Conservation (phyloP, 2,329 filamentous ascomycete species). For the Trichothecium roseum region DNA sequence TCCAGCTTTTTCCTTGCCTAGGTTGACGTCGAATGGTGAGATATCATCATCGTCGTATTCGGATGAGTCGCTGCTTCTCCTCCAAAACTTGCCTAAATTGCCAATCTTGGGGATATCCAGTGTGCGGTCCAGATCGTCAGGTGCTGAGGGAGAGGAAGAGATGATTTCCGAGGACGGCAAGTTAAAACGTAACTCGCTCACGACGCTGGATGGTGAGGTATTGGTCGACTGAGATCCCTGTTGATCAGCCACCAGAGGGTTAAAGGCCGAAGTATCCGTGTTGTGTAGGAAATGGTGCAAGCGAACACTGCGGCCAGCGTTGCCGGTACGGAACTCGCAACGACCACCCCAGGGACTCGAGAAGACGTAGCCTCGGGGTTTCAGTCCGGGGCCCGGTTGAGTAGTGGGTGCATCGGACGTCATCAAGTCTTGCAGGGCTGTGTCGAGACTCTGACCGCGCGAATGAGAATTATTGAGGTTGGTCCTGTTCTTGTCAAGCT, state of each 20-base stretch:
- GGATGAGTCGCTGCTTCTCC: slow-evolving; percentile 16
- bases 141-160: slow-evolving; percentile 20
- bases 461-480: slow-evolving; percentile 12
- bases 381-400: slow-evolving; percentile 35
- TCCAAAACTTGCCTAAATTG: slow-evolving; percentile 31
- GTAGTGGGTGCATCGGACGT: slow-evolving; percentile 2
- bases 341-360: slow-evolving; percentile 76
- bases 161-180: slow-evolving; percentile 53
- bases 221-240: slow-evolving; percentile 16
- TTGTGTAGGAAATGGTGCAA: slow-evolving; percentile 62
- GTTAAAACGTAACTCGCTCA: slow-evolving; percentile 88
- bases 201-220: slow-evolving; percentile 25
- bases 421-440: slow-evolving; percentile 17
- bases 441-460: slow-evolving; percentile 17
- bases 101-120: slow-evolving; percentile 23
- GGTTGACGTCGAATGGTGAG: slow-evolving; percentile 53
- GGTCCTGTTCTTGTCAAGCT: slow-evolving; percentile 16
- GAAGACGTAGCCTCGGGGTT: slow-evolving; percentile 64
- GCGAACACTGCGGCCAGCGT: slow-evolving; percentile 62
- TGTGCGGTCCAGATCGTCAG: slow-evolving; percentile 16
- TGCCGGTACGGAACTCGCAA: slow-evolving; percentile 76
- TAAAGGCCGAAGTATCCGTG: slow-evolving; percentile 19
- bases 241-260: slow-evolving; percentile 31
- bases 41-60: slow-evolving; percentile 23
- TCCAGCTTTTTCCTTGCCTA: slow-evolving; percentile 76